Conservation (phyloP, 2,329 filamentous ascomycete species). For the Ophiosphaerella korrae region DNA sequence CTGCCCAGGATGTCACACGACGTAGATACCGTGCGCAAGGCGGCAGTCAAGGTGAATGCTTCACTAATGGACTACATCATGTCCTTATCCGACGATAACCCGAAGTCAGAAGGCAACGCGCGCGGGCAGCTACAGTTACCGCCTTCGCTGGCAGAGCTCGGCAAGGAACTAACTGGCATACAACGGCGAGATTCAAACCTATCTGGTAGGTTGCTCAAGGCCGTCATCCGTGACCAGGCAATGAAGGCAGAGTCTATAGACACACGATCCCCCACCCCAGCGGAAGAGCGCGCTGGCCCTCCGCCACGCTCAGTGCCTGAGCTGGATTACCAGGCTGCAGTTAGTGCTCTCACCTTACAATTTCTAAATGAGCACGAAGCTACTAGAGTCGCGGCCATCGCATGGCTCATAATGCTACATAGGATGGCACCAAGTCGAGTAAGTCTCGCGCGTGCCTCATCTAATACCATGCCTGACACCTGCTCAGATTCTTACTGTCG, state of each 20-base stretch:
- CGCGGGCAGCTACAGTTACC: slow-evolving; percentile 51
- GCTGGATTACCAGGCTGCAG: slow-evolving; percentile 93
- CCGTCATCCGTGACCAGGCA: slow-evolving; percentile 41
- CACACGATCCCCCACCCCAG: slow-evolving; percentile 49
- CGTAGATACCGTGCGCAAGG: slow-evolving; percentile 85
- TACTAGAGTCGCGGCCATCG: slow-evolving; percentile 88
- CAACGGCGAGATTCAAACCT: slow-evolving; percentile 47
- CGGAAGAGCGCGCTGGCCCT: slow-evolving; percentile 51
- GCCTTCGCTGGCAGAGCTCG: slow-evolving; percentile 44
- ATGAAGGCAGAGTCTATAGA: slow-evolving; percentile 34
- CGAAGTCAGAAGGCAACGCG: slow-evolving; percentile 48
- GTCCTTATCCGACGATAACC: slow-evolving; percentile 72
- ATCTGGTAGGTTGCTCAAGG: slow-evolving; percentile 41
- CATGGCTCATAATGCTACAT: slow-evolving; percentile 98
- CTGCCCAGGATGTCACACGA: slow-evolving; percentile 92
- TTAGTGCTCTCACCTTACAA: slow-evolving; percentile 88
- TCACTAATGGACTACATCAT: slow-evolving; percentile 94
- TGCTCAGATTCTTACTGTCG: slow-evolving; percentile 73
- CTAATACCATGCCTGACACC: slow-evolving; percentile 5
- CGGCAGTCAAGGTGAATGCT: slow-evolving; percentile 85
- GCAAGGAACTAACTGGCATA: slow-evolving; percentile 50
- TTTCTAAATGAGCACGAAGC: slow-evolving; percentile 97
- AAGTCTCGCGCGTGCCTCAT: slow-evolving; percentile 5
- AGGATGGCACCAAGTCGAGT: slow-evolving; percentile 92
- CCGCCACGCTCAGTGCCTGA: slow-evolving; percentile 60